These are phyloP conservation scores for Diaporthe ilicicola DNA, from an alignment of 2,329 filamentous ascomycete genomes.

Conservation along the genomic window DNA sequence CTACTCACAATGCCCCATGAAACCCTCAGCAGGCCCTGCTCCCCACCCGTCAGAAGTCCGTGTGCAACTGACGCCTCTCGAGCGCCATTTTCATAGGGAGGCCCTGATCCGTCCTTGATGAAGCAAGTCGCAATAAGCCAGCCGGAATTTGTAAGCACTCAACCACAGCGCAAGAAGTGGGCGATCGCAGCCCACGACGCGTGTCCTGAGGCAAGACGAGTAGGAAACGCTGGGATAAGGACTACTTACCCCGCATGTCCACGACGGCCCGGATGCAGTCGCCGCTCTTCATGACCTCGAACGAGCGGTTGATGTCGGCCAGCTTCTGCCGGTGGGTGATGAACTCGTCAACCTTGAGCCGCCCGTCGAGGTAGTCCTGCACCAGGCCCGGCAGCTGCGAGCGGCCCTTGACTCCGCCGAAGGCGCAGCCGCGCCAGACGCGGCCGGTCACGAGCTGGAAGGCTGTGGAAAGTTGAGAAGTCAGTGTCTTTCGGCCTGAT, in stretches of 20 bases:
- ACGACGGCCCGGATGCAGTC: conserved; percentile 98
- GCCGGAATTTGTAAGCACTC: conserved; percentile 2
- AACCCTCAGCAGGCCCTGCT: not conserved
- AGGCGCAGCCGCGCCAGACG: conserved; percentile 97
- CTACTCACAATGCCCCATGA: not conserved
- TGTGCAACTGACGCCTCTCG: not conserved
- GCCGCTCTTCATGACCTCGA: conserved; percentile 89
- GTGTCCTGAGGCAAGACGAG: not conserved
- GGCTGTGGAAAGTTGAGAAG: conserved; percentile 63
- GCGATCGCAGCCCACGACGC: not conserved
- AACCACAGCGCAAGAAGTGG: not conserved
- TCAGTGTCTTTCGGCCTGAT: not conserved
- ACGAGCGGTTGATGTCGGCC: conserved; percentile 86
- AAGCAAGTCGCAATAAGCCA: conserved; percentile 26
- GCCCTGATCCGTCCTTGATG: conserved; percentile 29
- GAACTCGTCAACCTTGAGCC: conserved; percentile 98
- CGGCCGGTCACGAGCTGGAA: conserved; percentile 99
- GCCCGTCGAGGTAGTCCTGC: conserved; percentile 85
- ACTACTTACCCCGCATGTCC: conserved; percentile 57
- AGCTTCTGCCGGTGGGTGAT: conserved; percentile 94
- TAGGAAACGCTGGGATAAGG: not conserved
- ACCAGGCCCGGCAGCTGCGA: conserved; percentile 89
- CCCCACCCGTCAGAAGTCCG: not conserved
- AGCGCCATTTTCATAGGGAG: not conserved
- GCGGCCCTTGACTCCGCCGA: conserved; percentile 97